Evolutionary conservation across 805 yeast genomes (phyloP), one percentile per base, ranked within the genome.

Genomic region (Isabelozyma gotoi): DNA sequence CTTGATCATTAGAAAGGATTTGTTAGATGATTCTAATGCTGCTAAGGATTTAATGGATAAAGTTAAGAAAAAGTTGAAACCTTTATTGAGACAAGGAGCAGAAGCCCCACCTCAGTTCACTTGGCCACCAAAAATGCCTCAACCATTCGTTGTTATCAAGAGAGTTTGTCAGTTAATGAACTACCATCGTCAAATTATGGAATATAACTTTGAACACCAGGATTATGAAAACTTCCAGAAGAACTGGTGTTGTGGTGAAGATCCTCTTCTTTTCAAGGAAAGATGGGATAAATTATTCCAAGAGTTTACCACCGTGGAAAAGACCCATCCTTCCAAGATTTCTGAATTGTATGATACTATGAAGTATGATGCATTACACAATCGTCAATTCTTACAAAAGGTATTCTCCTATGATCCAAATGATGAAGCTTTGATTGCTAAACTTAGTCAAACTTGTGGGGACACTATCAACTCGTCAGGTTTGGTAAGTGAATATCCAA

Each of bases 71-170:
- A 89, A 91, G 72, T 76, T 94, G 59, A 94, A 94, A 66, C 97
- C 98, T 1, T 73, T 94, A 57, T 72, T 94, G 41, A 80, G 99
- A 66, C 94, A 91, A 64, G 99, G 99, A 2, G 88, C 89, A 43
- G 96, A 89, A 55, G 97, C 98, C 0, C 98, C 99, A 14, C 87
- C 95, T 0, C 97, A 94, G 59, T 94, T 94, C 65, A 88, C 99
- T 0, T 94, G 99, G 99, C 99, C 99, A 0, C 88, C 94, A 15
- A 89, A 89, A 60, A 90, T 94, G 88, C 98, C 99, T 0, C 95
- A 94, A 60, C 99, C 99, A 2, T 92, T 89, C 59, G 81, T 84
- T 39, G 99, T 94, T 12, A 88, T 95, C 55, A 88, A 89, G 59
- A 75, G 97, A 49, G 99, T 94, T 19, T 96, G 94, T 34, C 97